Evolutionary conservation across 2,329 filamentous ascomycete species (phyloP).

Genomic region (Monosporascus sp.): DNA sequence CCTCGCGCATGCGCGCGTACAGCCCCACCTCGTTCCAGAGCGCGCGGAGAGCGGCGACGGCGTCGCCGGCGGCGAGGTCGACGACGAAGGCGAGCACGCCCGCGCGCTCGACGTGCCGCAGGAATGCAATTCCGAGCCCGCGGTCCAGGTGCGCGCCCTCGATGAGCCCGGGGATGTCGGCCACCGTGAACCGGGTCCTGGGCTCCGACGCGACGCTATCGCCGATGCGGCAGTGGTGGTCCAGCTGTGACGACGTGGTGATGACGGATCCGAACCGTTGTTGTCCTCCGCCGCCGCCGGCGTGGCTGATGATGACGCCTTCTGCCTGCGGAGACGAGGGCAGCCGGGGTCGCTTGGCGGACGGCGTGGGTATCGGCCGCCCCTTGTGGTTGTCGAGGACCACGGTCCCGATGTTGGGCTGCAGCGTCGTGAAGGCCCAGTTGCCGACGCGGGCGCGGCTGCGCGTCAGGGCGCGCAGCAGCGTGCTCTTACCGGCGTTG

Average conservation of each 20-base stretch:
- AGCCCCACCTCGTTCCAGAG: conserved; percentile 88
- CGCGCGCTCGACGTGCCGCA: conserved; percentile 91
- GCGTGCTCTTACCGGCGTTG: conserved; percentile 92
- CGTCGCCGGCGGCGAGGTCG: conserved; percentile 75
- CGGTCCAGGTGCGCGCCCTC: conserved; percentile 88
- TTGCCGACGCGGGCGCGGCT: conserved; percentile 84
- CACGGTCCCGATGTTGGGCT: conserved; percentile 93
- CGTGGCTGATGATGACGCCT: conserved; percentile 28
- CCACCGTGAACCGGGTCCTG: conserved; percentile 81
- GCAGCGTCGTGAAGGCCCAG: conserved; percentile 95
- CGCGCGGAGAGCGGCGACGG: conserved; percentile 69
- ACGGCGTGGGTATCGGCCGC: conserved; percentile 48
- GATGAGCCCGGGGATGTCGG: conserved; percentile 91
- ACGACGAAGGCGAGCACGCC: conserved; percentile 90
- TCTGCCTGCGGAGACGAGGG: no score
- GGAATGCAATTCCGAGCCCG: conserved; percentile 83
- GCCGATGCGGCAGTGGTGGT: neutral
- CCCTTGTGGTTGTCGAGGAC: conserved; percentile 84
- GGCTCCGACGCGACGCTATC: conserved; percentile 27
- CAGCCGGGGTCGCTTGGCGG: conserved; percentile 13
- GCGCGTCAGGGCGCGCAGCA: conserved; percentile 81
- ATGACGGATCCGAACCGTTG: conserved; percentile 20
- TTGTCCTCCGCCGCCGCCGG: conserved; percentile 10
- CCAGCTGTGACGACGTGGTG: conserved; percentile 16
- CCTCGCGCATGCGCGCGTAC: conserved; percentile 75